Percentiles rank a stretch among this genome's conserved stretches.
phyloP scores from a whole-genome alignment of 2,329 filamentous ascomycete genomes.

The Alternaria arbusti region DNA sequence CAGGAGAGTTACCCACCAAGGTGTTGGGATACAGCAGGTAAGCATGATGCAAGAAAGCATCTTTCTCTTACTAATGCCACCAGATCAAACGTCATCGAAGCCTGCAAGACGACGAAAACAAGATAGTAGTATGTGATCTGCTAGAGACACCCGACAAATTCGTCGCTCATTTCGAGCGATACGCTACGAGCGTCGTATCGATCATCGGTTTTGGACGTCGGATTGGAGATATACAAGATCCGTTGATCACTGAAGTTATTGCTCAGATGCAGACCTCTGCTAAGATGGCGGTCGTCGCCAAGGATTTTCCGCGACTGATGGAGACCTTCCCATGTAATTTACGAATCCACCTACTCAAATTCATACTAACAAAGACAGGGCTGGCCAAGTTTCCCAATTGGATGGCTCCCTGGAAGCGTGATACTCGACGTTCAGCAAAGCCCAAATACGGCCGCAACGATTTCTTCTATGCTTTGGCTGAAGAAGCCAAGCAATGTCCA shows the following conservation, averaged over 20 bases:
- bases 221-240: conserved; percentile 58
- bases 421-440: conserved; percentile 29
- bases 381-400: conserved; percentile 61
- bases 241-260: conserved; percentile 65
- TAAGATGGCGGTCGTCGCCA: conserved; percentile 57
- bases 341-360: rapidly evolving
- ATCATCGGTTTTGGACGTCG: conserved; percentile 64
- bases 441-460: conserved; percentile 32
- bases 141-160: conserved; percentile 55
- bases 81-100: conserved; percentile 54
- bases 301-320: conserved; percentile 64
- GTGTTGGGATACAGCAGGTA: conserved; percentile 58
- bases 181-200: conserved; percentile 61
- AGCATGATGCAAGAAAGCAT: no score
- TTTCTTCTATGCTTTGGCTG: conserved; percentile 44
- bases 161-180: conserved; percentile 61
- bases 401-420: conserved; percentile 43
- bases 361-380: conserved; percentile 26
- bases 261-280: conserved; percentile 64
- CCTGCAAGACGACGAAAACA: conserved; percentile 66
- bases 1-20: conserved; percentile 42
- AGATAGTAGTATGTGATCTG: conserved; percentile 58
- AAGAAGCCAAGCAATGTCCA: conserved; percentile 36
- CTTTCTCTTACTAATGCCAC: no score
- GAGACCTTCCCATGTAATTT: conserved; percentile 57